phyloP scores from a whole-genome alignment of 2,329 filamentous ascomycete genomes.

The Exophiala sp. region DNA sequence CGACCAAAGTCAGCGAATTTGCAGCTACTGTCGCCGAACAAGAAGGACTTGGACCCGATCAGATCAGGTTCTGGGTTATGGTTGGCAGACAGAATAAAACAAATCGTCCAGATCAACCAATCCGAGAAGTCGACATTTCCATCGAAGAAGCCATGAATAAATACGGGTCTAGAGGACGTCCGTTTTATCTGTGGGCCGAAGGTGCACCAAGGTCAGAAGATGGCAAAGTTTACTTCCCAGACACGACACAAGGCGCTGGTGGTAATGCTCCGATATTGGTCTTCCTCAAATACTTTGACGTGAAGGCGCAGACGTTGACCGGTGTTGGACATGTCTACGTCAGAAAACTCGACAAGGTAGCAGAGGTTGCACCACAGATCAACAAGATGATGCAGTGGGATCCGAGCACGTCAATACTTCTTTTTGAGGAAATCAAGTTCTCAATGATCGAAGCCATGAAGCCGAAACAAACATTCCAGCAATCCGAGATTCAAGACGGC shows the following conservation, averaged over 20 bases:
- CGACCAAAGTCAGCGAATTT: conserved; percentile 74
- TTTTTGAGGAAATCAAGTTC: conserved; percentile 98
- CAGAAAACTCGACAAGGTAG: conserved; percentile 79
- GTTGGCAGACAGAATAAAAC: conserved; percentile 99
- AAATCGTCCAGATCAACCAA: conserved; percentile 80
- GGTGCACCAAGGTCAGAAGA: conserved; percentile 61
- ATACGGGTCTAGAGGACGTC: conserved; percentile 64
- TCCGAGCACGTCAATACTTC: conserved; percentile 64
- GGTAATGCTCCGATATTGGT: conserved; percentile 65
- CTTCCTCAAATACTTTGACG: conserved; percentile 90
- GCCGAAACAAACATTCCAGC: conserved; percentile 79
- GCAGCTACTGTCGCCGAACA: conserved; percentile 68
- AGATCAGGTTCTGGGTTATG: conserved; percentile 89
- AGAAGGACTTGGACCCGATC: conserved; percentile 62
- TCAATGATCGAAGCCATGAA: conserved; percentile 96
- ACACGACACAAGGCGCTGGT: conserved; percentile 32
- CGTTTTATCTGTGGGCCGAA: conserved; percentile 84
- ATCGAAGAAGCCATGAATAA: conserved; percentile 70
- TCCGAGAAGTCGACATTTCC: conserved; percentile 72
- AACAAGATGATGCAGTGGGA: conserved; percentile 82
- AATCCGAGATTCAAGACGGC: conserved; percentile 92
- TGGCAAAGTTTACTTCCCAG: conserved; percentile 67
- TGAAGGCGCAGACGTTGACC: conserved; percentile 67
- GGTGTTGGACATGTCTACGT: conserved; percentile 86
- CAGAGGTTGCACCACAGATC: conserved; percentile 76